Base-by-base conservation (phyloP, 305 asterid genomes). In the Fraxinus floribunda region DNA sequence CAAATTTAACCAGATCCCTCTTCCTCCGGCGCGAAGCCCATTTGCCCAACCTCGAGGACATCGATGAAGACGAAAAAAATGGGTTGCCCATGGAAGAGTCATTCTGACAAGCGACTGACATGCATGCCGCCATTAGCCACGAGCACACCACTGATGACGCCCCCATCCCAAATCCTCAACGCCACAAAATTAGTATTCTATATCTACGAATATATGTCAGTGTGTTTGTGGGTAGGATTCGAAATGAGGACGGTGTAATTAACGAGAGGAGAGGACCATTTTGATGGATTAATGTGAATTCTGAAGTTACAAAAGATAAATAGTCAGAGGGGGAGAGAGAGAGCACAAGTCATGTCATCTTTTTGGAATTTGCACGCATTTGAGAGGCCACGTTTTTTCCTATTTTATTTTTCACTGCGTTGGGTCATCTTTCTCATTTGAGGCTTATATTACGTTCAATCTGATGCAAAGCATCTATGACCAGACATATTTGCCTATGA, bases 91-190 rank as follows among this genome's bases (percentile, higher is more conserved):
- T 26, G 73, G 87, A 83, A 15, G 88, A 84, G 82, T 92, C 91
- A 81, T 88, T 88, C 78, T 86, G 90, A 74, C 90, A 82, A 74
- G 85, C 87, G 73, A 86, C 83, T 82, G 90, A 83, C 93, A 88
- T 88, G 93, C 90, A 89, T 83, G 90, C 90, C 84, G 80, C 86
- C 87, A 84, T 83, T 30, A 81, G 32, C 88, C 91, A 82, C 60
- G 87, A 82, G 68, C 92, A 84, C 84, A 38, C 41, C 41, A 34
- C 82, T 34, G 78, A 18, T 16, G 83, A 38, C 26, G 86, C 44
- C 13, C 46, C 44, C 76, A 34, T 34, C 76, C 49, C 44, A 72
- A 71, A 32, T 72, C 76, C 44, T 38, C 44, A 15, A 34, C 29
- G 24, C 76, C 49, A 72, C 44, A 55, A 55, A 55, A 55, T 55